Base-by-base conservation (phyloP, 352 stramenopile species). In the Globisporangium yorkense region DNA sequence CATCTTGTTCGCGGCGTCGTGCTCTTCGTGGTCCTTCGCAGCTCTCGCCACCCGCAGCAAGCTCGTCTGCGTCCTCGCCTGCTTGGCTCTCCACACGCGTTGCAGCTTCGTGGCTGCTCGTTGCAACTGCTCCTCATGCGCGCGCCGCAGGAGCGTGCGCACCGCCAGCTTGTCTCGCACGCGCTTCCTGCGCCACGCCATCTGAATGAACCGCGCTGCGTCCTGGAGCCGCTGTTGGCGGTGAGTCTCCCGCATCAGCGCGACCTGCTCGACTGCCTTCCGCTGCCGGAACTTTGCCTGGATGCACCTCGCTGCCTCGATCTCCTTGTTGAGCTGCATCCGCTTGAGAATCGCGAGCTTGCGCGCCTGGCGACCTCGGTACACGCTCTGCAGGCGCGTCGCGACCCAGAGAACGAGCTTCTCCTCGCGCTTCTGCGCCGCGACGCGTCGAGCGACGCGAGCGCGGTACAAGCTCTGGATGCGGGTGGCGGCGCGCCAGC, bases 381-480 rank as follows among this genome's bases (percentile, higher is more conserved):
- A 90, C 21, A 84, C 70, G 39, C 82, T 88, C 44, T 94, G 82
- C 9, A 94, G 57, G 2, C 66, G 67, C 9, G 65, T 77, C 2
- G 79, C 75, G 10, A 79, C 80, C 80, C 80, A 89, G 1, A 72
- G 39, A 9, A 79, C 62, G 16, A 84, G 62, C 16, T 57, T 58
- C 43, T 89, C 65, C 55, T 89, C 78, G 31, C 77, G 75, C 44
- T 77, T 75, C 31, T 71, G 59, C 1, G 33, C 63, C 2, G 77
- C 71, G 2, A 71, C 51, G 13, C 70, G 67, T 18, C 80, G 56
- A 8, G 84, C 81, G 1, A 84, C 71, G 0, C 69, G 71, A 18
- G 74, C 75, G 27, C 81, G 78, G 55, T 80, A 93, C 47, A 90
- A 51, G 33, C 75, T 77, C 60, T 94, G 83, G 41, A 92, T 86